Base-by-base conservation (phyloP, 495 filamentous ascomycete species). In the Penicillium ucsense region DNA sequence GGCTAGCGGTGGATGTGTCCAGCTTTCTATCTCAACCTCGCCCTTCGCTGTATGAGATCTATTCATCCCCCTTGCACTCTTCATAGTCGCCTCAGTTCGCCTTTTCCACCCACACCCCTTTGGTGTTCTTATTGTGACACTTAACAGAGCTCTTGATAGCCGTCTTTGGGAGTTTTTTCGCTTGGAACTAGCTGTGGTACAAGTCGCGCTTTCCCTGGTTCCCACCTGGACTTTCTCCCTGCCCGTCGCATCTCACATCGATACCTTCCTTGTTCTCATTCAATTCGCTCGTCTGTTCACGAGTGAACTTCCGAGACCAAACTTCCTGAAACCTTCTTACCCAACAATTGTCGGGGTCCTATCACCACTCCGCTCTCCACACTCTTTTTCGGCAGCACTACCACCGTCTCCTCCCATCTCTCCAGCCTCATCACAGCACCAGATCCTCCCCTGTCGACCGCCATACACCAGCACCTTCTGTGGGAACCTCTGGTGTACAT, bases 401-500 rank as follows among this genome's bases (percentile, higher is more conserved):
- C 50, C 61, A 49, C 53, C 60, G 54, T 58, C 55, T 50, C 49
- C 61, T 54, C 59, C 58, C 64, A 53, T 64, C 68, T 34, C 62
- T 63, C 57, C 63, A 68, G 45, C 55, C 57, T 62, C 52, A 59
- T 55, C 58, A 64, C 46, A 71, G 64, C 67, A 69, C 66, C 68
- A 72, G 61, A 62, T 61, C 67, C 62, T 67, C 61, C 64, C 61
- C 59, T 57, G 58, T 54, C 59, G 63, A 65, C 63, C 71, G 66
- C 71, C 70, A 70, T 43, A 65, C 85, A 91, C 86, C 86, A 85
- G 83, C 88, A 84, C 79, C 82, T 89, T 88, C 88, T 88, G 86
- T 87, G 77, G 81, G 80, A 86, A 81, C 70, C 76, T 73, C 76
- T 75, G 84, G 86, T 90, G 87, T 91, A 91, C 78, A 88, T 90